phyloP scores from a whole-genome alignment of 129 eudicot genomes.

The Deinandra increscens region DNA sequence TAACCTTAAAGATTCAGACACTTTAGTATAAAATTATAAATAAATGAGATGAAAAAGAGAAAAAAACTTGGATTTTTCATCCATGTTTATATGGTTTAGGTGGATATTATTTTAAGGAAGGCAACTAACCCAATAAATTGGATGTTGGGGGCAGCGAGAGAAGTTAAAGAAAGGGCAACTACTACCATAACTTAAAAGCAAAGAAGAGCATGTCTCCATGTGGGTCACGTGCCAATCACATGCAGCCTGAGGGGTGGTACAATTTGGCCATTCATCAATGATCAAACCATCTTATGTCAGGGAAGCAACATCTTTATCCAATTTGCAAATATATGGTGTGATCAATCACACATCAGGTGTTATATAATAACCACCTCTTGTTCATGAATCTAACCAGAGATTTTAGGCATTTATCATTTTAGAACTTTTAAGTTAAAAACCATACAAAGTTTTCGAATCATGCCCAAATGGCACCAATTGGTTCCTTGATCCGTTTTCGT shows the following conservation, averaged over 20 bases:
- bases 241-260: conserved; percentile 24
- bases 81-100: conserved; percentile 24
- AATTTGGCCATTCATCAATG: conserved; percentile 16
- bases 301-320: conserved; percentile 17
- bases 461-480: conserved; percentile 12
- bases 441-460: not conserved
- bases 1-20: too few relatives aligned
- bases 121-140: conserved; percentile 43
- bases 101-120: conserved; percentile 26
- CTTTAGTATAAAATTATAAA: too few relatives aligned
- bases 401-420: too few relatives aligned
- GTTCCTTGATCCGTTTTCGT: conserved; percentile 6
- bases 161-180: conserved; percentile 35
- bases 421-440: too few relatives aligned
- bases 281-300: conserved; percentile 19
- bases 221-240: conserved; percentile 29
- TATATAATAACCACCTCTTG: too few relatives aligned
- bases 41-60: not conserved
- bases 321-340: conserved; percentile 18
- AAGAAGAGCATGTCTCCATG: conserved; percentile 41
- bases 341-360: conserved; percentile 6
- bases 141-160: conserved; percentile 30
- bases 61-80: not conserved
- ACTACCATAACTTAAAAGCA: conserved; percentile 37
- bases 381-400: too few relatives aligned